phyloP scores from a whole-genome alignment of 306 rosid species.

The Castanea sativa region DNA sequence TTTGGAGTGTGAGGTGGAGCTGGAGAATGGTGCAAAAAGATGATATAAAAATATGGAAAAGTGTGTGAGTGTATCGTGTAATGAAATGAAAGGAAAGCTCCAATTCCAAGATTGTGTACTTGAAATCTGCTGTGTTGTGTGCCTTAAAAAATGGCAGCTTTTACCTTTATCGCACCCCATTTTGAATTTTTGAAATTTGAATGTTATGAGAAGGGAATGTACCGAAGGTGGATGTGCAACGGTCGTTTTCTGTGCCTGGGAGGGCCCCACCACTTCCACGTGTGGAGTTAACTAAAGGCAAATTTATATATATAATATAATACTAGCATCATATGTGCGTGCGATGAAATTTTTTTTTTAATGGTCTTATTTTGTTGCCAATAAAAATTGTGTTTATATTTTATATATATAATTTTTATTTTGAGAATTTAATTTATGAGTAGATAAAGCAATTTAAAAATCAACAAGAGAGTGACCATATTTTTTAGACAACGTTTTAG shows the following conservation, averaged over 20 bases:
- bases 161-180: constrained; percentile 17
- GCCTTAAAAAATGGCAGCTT: constrained; percentile 36
- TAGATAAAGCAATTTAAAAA: no score
- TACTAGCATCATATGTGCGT: no score
- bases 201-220: constrained; percentile 27
- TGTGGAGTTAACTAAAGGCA: not conserved
- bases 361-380: no score
- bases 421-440: no score
- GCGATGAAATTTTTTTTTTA: no score
- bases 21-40: not conserved
- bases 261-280: constrained; percentile 11
- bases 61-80: not conserved
- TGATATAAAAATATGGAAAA: no score
- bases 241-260: constrained; percentile 33
- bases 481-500: no score
- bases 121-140: not conserved
- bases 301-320: no score
- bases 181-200: constrained; percentile 86
- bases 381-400: no score
- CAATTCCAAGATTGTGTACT: constrained; percentile 2
- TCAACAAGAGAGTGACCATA: no score
- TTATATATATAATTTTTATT: no score
- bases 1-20: not conserved
- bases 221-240: constrained; percentile 30
- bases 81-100: constrained; percentile 16